Conservation (phyloP, 495 filamentous ascomycete species). For the Aspergillus egyptiacus region DNA sequence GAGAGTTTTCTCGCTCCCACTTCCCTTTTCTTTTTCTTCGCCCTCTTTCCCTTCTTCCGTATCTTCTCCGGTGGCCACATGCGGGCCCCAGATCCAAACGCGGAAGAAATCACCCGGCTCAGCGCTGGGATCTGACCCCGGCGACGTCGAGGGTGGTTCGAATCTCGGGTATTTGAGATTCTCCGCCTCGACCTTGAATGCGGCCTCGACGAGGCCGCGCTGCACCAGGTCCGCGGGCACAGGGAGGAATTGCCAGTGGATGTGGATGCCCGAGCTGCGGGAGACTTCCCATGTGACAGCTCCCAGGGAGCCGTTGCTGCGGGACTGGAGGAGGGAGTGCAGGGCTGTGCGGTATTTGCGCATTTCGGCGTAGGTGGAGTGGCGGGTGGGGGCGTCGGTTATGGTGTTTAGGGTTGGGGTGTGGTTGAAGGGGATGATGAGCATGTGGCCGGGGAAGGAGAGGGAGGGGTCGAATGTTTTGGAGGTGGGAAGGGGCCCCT, state of each 20-base stretch:
- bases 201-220: constrained; percentile 69
- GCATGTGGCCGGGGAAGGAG: constrained; percentile 75
- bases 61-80: background rate
- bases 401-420: constrained; percentile 60
- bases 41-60: background rate
- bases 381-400: constrained; percentile 47
- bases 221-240: constrained; percentile 57
- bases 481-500: constrained; percentile 72
- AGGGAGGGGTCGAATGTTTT: constrained; percentile 58
- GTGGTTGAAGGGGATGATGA: constrained; percentile 85
- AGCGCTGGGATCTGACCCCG: constrained; percentile 31
- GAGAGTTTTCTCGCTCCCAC: constrained; percentile 30
- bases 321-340: constrained; percentile 58
- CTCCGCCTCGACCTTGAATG: constrained; percentile 77
- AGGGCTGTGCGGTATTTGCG: constrained; percentile 63
- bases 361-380: constrained; percentile 69
- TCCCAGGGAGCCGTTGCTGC: constrained; percentile 53
- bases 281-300: constrained; percentile 89
- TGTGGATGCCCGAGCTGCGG: constrained; percentile 69
- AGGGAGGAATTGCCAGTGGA: constrained; percentile 93
- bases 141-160: constrained; percentile 21
- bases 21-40: background rate
- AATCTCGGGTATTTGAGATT: constrained; percentile 62
- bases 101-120: constrained; percentile 74
- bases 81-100: constrained; percentile 65